phyloP scores from a whole-genome alignment of 768 basidiomycete genomes.

The Dacryopinax spathularia region DNA sequence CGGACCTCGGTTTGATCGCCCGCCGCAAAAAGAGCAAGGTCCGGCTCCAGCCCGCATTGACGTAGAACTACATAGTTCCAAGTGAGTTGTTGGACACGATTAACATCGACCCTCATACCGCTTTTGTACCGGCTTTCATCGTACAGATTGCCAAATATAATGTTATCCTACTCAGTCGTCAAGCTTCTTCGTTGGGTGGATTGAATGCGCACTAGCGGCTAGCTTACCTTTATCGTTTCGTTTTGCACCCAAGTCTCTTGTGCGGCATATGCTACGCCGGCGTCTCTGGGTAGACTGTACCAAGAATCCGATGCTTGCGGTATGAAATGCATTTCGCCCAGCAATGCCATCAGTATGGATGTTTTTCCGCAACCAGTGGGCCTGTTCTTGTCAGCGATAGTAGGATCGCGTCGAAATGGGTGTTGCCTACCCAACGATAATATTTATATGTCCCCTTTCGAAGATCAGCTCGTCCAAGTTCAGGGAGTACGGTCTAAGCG shows the following conservation, averaged over 20 bases:
- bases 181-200: not conserved
- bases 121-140: slow-evolving; percentile 20
- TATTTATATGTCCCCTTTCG: slow-evolving; percentile 23
- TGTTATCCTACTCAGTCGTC: slow-evolving; percentile 17
- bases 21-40: slow-evolving; percentile 22
- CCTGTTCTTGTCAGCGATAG: no score
- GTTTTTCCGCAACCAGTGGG: slow-evolving; percentile 23
- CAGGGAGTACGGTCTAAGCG: slow-evolving; percentile 17
- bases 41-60: slow-evolving; percentile 16
- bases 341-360: slow-evolving; percentile 20
- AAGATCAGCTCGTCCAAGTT: slow-evolving; percentile 25
- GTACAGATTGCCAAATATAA: slow-evolving; percentile 23
- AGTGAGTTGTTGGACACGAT: no score
- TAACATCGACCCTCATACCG: slow-evolving; percentile 1
- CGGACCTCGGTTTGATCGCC: slow-evolving; percentile 25
- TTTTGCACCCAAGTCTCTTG: slow-evolving; percentile 42
- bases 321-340: slow-evolving; percentile 29
- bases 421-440: slow-evolving; percentile 25
- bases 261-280: slow-evolving; percentile 63
- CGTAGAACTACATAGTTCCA: slow-evolving; percentile 6
- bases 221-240: slow-evolving; percentile 11
- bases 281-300: slow-evolving; percentile 52
- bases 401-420: no score
- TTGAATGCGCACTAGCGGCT: not conserved
- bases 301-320: slow-evolving; percentile 35